Base-by-base conservation (phyloP, 1,284 basidiomycete species). In the Lignosus rhinocerotis region DNA sequence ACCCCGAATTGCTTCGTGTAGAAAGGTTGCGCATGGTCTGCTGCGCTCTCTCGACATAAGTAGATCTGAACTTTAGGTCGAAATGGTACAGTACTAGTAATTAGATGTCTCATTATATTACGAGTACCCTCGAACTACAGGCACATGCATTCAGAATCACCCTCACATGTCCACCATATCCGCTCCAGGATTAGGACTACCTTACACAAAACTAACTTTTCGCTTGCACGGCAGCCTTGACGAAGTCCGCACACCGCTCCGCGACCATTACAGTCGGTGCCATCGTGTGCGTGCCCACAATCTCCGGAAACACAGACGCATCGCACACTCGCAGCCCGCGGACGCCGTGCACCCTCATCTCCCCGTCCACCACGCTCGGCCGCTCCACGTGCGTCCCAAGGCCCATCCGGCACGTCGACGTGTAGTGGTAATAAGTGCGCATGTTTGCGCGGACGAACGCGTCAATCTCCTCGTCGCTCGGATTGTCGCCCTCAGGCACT, bases 281-380 rank as follows among this genome's bases (percentile, higher is more conserved):
- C 67, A 75, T 73, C 6, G 73, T 66, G 64, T 78, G 78, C 14
- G 70, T 69, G 11, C 72, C 64, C 3, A 72, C 64, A 19, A 73
- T 69, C 36, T 68, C 62, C 12, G 77, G 77, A 58, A 80, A 77
- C 7, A 79, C 66, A 30, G 70, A 73, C 25, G 76, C 73, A 55
- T 80, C 79, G 38, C 71, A 75, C 30, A 80, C 68, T 1, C 78
- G 67, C 56, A 81, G 61, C 6, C 75, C 73, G 6, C 59, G 56
- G 0, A 75, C 66, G 1, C 84, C 83, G 56, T 82, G 77, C 17
- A 87, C 82, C 14, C 70, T 65, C 53, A 86, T 68, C 61, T 77
- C 67, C 8, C 77, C 66, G 56, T 86, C 82, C 9, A 85, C 74
- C 0, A 85, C 83, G 1, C 79, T 80, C 7, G 63, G 66, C 6